A percentile compares a stretch with the other conserved stretches of the same genome.
These are phyloP conservation scores for Dryadomyces quercus-mongolicae DNA, from an alignment of 2,329 filamentous ascomycete genomes.

Conservation along the genomic window DNA sequence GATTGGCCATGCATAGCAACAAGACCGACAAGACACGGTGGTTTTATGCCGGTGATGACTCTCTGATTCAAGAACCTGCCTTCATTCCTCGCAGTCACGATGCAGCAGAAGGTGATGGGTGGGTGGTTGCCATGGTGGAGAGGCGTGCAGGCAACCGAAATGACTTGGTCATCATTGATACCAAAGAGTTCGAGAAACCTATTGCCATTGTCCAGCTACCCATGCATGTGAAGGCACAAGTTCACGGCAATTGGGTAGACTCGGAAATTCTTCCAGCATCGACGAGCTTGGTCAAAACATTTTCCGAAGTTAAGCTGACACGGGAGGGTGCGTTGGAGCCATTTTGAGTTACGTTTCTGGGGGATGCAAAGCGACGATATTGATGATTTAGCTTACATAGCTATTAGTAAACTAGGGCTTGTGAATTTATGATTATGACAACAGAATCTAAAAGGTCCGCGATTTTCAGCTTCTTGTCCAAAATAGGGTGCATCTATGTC, in stretches of 20 bases:
- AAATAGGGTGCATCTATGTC: too few species aligned
- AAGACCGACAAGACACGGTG: background rate
- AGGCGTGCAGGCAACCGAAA: background rate
- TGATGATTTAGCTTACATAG: too few species aligned
- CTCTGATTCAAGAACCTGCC: background rate
- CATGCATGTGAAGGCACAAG: background rate
- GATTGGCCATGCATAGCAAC: background rate
- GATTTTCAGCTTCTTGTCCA: too few species aligned
- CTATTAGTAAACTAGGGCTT: too few species aligned
- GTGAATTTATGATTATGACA: too few species aligned
- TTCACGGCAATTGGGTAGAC: conserved; percentile 2
- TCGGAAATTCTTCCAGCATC: background rate
- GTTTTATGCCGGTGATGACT: conserved; percentile 1
- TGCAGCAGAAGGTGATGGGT: background rate
- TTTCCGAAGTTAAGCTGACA: background rate
- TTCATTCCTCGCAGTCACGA: background rate
- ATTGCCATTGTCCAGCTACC: conserved; percentile 2
- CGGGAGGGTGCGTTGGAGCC: background rate
- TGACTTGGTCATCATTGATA: background rate
- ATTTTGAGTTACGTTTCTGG: background rate
- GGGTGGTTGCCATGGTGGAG: conserved; percentile 1
- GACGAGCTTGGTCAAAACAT: background rate
- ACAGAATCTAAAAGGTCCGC: too few species aligned
- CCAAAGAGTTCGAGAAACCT: background rate
- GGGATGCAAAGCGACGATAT: too few species aligned